Conservation (phyloP, 2,329 filamentous ascomycete genomes). For the Periglandula ipomoeae region DNA sequence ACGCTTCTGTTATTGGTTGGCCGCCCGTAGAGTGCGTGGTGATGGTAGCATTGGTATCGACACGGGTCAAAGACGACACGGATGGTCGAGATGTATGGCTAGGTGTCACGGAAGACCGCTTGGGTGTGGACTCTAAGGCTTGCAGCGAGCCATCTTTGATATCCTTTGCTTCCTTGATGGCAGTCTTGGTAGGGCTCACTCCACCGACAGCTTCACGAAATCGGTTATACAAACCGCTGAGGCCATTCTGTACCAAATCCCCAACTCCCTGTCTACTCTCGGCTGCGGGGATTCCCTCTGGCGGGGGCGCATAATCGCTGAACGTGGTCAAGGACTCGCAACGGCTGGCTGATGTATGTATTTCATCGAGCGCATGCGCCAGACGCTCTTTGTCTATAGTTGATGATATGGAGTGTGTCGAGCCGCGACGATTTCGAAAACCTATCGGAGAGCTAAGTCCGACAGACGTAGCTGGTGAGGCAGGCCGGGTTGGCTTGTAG, state of each 20-base stretch:
- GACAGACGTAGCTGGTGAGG: conserved; percentile 16
- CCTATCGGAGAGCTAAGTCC: conserved; percentile 18
- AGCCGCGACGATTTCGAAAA: conserved; percentile 28
- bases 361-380: conserved; percentile 71
- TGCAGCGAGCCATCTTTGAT: conserved; percentile 25
- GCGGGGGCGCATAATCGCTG: conserved; percentile 77
- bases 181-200: conserved; percentile 36
- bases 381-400: conserved; percentile 60
- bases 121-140: conserved; percentile 25
- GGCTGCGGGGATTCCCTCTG: conserved; percentile 43
- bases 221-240: conserved; percentile 82
- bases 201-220: conserved; percentile 75
- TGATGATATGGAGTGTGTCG: conserved; percentile 31
- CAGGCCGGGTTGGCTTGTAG: conserved; percentile 21
- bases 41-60: conserved; percentile 26
- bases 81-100: conserved; percentile 33
- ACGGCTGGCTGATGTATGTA: conserved; percentile 81
- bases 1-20: conserved; percentile 24
- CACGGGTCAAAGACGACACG: conserved; percentile 30
- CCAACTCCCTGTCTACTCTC: conserved; percentile 64
- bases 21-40: conserved; percentile 22
- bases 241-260: conserved; percentile 72
- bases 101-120: conserved; percentile 31
- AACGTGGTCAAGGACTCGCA: conserved; percentile 83
- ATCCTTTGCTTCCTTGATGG: conserved; percentile 23